A percentile compares a stretch with the other conserved stretches of the same genome.
These are phyloP conservation scores for Claviceps citrina DNA, from an alignment of 2,329 filamentous ascomycete genomes.

Conservation along the genomic window DNA sequence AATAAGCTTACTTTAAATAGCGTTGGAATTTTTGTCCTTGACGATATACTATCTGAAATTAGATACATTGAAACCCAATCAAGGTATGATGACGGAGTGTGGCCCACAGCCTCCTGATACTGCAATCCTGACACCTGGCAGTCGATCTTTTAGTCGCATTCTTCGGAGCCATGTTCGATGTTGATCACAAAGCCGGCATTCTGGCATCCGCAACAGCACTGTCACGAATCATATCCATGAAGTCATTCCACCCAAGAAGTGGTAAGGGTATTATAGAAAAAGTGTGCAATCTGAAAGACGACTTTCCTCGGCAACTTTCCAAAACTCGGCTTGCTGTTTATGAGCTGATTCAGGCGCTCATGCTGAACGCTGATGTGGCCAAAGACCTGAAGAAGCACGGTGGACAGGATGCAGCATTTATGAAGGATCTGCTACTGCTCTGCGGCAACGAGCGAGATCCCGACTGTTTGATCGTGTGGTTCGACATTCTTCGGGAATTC, in stretches of 20 bases:
- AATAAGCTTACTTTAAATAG: constrained; percentile 16
- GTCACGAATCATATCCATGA: constrained; percentile 33
- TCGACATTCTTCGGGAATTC: constrained; percentile 31
- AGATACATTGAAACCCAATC: constrained; percentile 32
- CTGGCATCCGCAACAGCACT: constrained; percentile 37
- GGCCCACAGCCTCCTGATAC: not conserved
- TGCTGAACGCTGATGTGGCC: constrained; percentile 27
- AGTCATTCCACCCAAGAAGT: constrained; percentile 32
- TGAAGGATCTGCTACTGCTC: constrained; percentile 33
- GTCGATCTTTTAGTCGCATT: constrained; percentile 35
- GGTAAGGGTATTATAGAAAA: constrained; percentile 34
- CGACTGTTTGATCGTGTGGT: constrained; percentile 41
- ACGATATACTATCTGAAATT: constrained; percentile 34
- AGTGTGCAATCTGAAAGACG: constrained; percentile 36
- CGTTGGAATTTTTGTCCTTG: constrained; percentile 39
- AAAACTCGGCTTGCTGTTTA: constrained; percentile 38
- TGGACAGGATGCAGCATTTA: constrained; percentile 28
- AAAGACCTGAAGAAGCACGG: constrained; percentile 30
- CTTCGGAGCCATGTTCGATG: constrained; percentile 43
- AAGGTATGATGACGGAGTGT: constrained; percentile 22
- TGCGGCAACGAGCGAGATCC: constrained; percentile 42
- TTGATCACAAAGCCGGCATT: constrained; percentile 44
- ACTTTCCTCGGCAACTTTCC: constrained; percentile 38
- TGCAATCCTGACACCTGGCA: constrained; percentile 7
- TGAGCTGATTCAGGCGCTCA: constrained; percentile 28